Percentiles rank a stretch among this genome's conserved stretches.
Conservation (phyloP, 768 basidiomycete genomes). For the Antrodiella citrinella region DNA sequence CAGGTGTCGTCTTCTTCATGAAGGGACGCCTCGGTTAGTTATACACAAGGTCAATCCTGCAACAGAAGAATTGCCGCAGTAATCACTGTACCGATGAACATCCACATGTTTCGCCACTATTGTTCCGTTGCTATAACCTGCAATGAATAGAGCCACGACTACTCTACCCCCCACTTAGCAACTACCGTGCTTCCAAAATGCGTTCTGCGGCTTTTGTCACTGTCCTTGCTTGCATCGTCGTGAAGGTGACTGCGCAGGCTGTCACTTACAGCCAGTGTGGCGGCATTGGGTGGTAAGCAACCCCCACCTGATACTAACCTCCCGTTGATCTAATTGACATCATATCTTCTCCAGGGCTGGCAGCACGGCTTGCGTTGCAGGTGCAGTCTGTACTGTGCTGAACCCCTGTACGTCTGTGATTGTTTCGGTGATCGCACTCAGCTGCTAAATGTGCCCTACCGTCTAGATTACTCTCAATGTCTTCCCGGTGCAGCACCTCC, state of each 20-base stretch:
- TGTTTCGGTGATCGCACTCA: constrained; percentile 1
- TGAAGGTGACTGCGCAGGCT: constrained; percentile 14
- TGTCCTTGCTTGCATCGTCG: constrained; percentile 4
- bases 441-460: constrained; percentile 2
- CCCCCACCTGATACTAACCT: background rate
- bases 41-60: too few species aligned
- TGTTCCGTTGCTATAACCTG: background rate
- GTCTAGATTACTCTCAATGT: constrained; percentile 48
- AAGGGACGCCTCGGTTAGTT: too few species aligned
- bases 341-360: constrained; percentile 14
- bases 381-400: constrained; percentile 15
- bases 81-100: background rate
- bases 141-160: too few species aligned
- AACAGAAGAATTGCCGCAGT: background rate
- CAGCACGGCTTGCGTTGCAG: constrained; percentile 16
- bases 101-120: background rate
- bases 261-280: constrained; percentile 20
- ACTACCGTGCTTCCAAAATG: background rate
- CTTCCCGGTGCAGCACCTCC: constrained; percentile 27
- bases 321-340: background rate
- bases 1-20: background rate
- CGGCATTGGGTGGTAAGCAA: constrained; percentile 21
- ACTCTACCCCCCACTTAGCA: too few species aligned
- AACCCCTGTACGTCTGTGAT: constrained; percentile 15
- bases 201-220: constrained; percentile 1